These are phyloP conservation scores for Malassezia brasiliensis DNA, from an alignment of 1,284 basidiomycete genomes.

Conservation along the genomic window DNA sequence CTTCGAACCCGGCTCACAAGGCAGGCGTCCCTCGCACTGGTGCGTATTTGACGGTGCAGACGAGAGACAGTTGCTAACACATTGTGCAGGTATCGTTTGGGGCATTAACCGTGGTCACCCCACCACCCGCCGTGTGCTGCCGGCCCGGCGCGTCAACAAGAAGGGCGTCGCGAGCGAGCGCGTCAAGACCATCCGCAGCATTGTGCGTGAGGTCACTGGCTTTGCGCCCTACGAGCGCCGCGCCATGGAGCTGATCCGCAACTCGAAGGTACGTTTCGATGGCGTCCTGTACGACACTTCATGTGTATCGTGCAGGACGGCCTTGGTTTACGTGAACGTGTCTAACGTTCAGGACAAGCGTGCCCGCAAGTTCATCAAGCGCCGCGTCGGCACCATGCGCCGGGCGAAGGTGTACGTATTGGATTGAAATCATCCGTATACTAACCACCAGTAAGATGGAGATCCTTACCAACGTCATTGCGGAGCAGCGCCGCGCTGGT, in stretches of 20 bases:
- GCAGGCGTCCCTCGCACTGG: constrained; percentile 41
- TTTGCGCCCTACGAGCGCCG: constrained; percentile 98
- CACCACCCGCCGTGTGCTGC: constrained; percentile 74
- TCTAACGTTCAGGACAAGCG: constrained; percentile 40
- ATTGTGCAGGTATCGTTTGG: constrained; percentile 65
- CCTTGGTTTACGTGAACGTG: background rate
- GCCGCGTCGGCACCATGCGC: constrained; percentile 43
- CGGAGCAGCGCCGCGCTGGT: constrained; percentile 45
- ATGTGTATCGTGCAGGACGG: no score
- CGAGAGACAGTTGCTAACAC: background rate
- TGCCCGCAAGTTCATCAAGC: constrained; percentile 48
- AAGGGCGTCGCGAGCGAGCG: constrained; percentile 72
- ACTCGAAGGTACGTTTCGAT: constrained; percentile 71
- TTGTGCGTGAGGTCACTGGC: constrained; percentile 57
- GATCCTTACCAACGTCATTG: constrained; percentile 41
- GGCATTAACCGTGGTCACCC: constrained; percentile 88
- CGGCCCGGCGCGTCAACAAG: constrained; percentile 72
- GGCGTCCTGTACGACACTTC: no score
- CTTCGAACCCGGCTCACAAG: constrained; percentile 46
- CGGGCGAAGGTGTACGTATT: constrained; percentile 36
- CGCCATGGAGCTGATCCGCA: constrained; percentile 96
- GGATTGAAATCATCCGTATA: background rate
- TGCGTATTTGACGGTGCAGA: constrained; percentile 21
- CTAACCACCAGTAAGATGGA: constrained; percentile 36
- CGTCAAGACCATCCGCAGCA: constrained; percentile 34